Base-by-base conservation (phyloP, 768 basidiomycete species). In the Kondoa malvinella region DNA sequence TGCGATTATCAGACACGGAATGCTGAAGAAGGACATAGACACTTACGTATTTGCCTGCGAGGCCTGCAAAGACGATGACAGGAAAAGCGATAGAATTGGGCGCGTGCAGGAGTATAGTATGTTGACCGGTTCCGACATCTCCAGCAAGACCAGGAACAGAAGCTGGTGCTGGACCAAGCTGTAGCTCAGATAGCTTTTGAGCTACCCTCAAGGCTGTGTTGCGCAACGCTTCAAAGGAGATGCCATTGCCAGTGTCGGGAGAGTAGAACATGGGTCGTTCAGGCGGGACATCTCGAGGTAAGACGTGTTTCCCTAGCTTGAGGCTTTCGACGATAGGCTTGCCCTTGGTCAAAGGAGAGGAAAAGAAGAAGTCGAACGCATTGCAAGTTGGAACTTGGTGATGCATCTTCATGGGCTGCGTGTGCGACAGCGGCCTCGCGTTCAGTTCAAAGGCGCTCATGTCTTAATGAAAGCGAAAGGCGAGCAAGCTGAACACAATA, bases 61-160 rank as follows among this genome's bases (percentile, higher is more conserved):
- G 4, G 72, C 73, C 56, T 71, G 69, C 75, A 64, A 71, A 73
- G 1, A 71, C 69, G 56, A 75, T 68, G 3, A 71, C 67, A 2
- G 68, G 65, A 59, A 72, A 74, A 14, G 70, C 68, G 1, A 73
- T 62, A 62, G 71, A 74, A 67, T 75, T 75, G 25, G 75, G 74
- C 0, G 74, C 69, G 64, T 74, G 70, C 8, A 75, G 68, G 21
- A 74, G 69, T 17, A 75, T 61, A 61, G 69, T 59, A 29, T 71
- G 72, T 1, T 72, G 73, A 16, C 73, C 50, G 66, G 73, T 69
- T 8, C 64, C 67, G 21, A 50, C 21, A 50, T 50, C 40, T 50
- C 40, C 40, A 50, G 40, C 40, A 8, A 50, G 21, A 50, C 40
- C 40, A 21, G 40, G 40, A 50, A 50, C 40, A 8, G 40, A 50